Percentiles rank a stretch among this genome's conserved stretches.
Evolutionary conservation across 129 eudicot species (phyloP).

Genomic region (Erigeron canadensis): DNA sequence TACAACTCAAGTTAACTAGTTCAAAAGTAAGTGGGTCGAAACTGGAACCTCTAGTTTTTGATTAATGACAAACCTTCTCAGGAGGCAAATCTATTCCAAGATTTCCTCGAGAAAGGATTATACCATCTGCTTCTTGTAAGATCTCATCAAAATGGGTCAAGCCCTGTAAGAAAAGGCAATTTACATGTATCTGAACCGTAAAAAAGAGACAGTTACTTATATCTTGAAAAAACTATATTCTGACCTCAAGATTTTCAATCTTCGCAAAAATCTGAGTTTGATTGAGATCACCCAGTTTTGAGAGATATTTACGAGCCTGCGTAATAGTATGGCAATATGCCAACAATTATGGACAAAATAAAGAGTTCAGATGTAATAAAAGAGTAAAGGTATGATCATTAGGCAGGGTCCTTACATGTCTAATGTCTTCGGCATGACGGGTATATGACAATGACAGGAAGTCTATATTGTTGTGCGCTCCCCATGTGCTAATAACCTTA

Average conservation of each 20-base stretch:
- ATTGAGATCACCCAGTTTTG: constrained; percentile 58
- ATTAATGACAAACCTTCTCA: constrained; percentile 48
- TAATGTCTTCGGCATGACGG: constrained; percentile 70
- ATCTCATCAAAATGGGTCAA: constrained; percentile 73
- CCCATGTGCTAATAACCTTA: constrained; percentile 84
- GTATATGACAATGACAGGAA: constrained; percentile 84
- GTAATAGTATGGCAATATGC: constrained; percentile 20
- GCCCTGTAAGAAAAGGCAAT: constrained; percentile 45
- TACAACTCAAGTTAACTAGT: neutral
- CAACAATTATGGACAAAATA: constrained; percentile 1
- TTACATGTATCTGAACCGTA: constrained; percentile 8
- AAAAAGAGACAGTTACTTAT: neutral
- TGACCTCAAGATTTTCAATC: constrained; percentile 77
- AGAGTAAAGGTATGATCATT: neutral
- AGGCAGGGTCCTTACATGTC: constrained; percentile 47
- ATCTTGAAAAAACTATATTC: constrained; percentile 16
- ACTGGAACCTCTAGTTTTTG: neutral
- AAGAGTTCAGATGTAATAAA: neutral
- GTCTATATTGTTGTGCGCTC: constrained; percentile 69
- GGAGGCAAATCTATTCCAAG: constrained; percentile 89
- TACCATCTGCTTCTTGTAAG: constrained; percentile 89
- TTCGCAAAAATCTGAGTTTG: constrained; percentile 80
- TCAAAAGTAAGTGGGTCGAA: neutral
- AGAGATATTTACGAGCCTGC: constrained; percentile 77
- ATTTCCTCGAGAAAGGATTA: constrained; percentile 80